phyloP scores from a whole-genome alignment of 2,329 filamentous ascomycete genomes.

The Cercospora citrullina region DNA sequence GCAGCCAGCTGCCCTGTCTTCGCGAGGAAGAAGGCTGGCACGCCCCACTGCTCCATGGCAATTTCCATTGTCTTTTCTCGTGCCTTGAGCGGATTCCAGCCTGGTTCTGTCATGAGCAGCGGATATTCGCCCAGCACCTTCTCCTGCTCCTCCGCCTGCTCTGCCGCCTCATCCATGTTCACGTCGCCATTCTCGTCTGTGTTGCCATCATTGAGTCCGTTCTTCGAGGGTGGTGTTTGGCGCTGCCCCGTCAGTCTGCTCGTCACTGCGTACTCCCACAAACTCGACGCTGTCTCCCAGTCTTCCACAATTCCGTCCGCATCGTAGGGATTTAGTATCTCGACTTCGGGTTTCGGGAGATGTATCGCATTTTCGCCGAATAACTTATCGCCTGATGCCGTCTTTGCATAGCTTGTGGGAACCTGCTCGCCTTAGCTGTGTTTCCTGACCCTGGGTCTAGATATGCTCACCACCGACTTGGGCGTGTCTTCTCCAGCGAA shows the following conservation, averaged over 20 bases:
- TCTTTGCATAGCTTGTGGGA: slow-evolving; percentile 79
- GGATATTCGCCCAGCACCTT: slow-evolving; percentile 87
- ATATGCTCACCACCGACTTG: slow-evolving; percentile 70
- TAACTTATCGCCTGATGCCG: slow-evolving; percentile 57
- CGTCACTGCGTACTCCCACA: slow-evolving; percentile 93
- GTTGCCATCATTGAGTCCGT: slow-evolving; percentile 71
- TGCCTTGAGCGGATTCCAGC: slow-evolving; percentile 85
- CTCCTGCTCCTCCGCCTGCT: slow-evolving; percentile 58
- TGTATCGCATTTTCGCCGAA: slow-evolving; percentile 92
- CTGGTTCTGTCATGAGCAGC: slow-evolving; percentile 87
- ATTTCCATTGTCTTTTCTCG: slow-evolving; percentile 94
- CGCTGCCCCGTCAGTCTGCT: slow-evolving; percentile 79
- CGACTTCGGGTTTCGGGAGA: slow-evolving; percentile 71
- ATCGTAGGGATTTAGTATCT: slow-evolving; percentile 90
- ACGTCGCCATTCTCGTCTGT: slow-evolving; percentile 51
- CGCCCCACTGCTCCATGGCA: slow-evolving; percentile 95
- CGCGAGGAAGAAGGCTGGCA: slow-evolving; percentile 90
- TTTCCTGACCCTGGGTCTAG: not conserved
- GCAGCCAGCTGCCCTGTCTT: slow-evolving; percentile 85
- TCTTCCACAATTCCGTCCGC: slow-evolving; percentile 89
- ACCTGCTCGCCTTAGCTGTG: slow-evolving; percentile 6
- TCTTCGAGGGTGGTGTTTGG: slow-evolving; percentile 68
- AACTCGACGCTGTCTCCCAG: slow-evolving; percentile 84
- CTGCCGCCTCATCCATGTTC: slow-evolving; percentile 60
- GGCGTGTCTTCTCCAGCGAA: slow-evolving; percentile 98